Evolutionary conservation across 148 eudicot species (phyloP).

Genomic region (Rhododendron ferrugineum): DNA sequence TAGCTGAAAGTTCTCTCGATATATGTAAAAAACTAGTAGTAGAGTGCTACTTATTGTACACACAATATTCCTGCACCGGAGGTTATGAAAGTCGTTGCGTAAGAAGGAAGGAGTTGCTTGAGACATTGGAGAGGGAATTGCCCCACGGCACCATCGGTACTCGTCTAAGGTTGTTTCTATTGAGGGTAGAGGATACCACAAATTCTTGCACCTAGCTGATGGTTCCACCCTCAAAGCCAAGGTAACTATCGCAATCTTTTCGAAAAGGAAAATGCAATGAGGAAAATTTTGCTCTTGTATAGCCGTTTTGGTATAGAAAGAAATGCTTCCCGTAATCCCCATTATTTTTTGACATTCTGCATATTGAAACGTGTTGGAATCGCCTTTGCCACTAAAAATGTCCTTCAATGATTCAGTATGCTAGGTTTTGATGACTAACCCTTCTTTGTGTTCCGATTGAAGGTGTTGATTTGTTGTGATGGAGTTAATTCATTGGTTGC

Average conservation of each 20-base stretch:
- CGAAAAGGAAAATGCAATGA: background rate
- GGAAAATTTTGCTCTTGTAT: background rate
- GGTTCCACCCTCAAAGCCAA: slow-evolving; percentile 35
- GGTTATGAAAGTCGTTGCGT: slow-evolving; percentile 38
- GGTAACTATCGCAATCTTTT: slow-evolving; percentile 18
- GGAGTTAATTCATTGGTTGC: slow-evolving; percentile 53
- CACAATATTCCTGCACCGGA: background rate
- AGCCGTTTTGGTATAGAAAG: background rate
- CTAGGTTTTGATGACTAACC: background rate
- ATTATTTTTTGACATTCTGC: background rate
- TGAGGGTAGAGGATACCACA: slow-evolving; percentile 28
- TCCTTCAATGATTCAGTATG: background rate
- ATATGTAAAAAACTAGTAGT: background rate
- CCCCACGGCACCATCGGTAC: slow-evolving; percentile 40
- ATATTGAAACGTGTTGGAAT: background rate
- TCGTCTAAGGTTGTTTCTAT: slow-evolving; percentile 44
- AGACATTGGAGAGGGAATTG: slow-evolving; percentile 31
- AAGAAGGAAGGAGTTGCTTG: slow-evolving; percentile 38
- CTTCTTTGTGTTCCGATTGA: background rate
- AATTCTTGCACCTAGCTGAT: slow-evolving; percentile 47
- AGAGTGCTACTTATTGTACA: background rate
- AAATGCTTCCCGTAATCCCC: background rate
- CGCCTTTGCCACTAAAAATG: background rate
- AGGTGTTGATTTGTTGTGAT: slow-evolving; percentile 52
- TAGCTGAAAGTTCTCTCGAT: background rate